A percentile compares a stretch with the other conserved stretches of the same genome.
phyloP scores from a whole-genome alignment of 441 rosid species.

The Capsella rubella region DNA sequence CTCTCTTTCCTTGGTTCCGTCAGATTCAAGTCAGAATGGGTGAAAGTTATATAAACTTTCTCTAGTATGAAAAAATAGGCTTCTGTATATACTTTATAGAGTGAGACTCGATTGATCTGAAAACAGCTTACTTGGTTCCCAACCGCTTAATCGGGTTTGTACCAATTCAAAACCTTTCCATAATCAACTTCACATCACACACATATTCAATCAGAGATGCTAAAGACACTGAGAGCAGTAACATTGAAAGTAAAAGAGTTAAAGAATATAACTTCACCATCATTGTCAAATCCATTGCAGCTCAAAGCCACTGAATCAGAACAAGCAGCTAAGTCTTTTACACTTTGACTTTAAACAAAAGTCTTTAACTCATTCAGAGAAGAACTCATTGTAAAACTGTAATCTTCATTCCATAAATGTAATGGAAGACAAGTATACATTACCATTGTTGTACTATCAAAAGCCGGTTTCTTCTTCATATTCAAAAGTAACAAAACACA shows the following conservation, averaged over 20 bases:
- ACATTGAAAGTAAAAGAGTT: slow-evolving; percentile 12
- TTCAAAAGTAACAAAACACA: slow-evolving; percentile 38
- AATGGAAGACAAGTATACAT: slow-evolving; percentile 18
- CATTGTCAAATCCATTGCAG: slow-evolving; percentile 6
- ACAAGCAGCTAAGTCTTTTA: neutral
- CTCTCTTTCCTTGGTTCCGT: neutral
- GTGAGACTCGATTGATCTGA: neutral
- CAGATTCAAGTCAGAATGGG: slow-evolving; percentile 12
- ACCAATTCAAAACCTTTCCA: neutral
- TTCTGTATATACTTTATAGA: slow-evolving; percentile 4
- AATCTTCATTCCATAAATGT: slow-evolving; percentile 31
- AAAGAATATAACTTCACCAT: neutral
- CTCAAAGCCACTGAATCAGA: slow-evolving; percentile 30
- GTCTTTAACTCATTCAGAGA: neutral
- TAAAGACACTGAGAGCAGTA: neutral
- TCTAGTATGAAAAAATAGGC: no score
- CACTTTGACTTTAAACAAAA: neutral
- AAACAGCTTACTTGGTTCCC: slow-evolving; percentile 5
- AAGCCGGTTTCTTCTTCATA: slow-evolving; percentile 31
- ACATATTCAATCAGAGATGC: no score
- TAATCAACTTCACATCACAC: neutral
- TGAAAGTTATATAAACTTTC: neutral
- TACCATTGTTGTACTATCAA: slow-evolving; percentile 32
- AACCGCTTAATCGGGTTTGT: neutral
- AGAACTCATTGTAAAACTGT: neutral